Evolutionary conservation across 139 green algal species (phyloP).

Genomic region (Chloropicon primus): DNA sequence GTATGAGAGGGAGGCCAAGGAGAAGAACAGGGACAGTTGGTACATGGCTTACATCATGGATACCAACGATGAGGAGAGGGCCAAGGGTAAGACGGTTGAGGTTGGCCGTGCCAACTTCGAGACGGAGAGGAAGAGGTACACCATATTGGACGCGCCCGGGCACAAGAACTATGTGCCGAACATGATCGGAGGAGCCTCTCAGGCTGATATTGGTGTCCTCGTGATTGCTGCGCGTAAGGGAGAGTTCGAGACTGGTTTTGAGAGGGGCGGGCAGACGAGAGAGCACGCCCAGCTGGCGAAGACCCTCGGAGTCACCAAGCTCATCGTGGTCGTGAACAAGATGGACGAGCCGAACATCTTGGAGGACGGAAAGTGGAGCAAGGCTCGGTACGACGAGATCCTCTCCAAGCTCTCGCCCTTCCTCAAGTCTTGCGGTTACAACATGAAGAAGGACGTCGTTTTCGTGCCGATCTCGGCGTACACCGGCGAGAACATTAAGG

Average conservation of each 20-base stretch:
- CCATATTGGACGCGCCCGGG: constrained; percentile 35
- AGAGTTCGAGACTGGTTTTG: constrained; percentile 48
- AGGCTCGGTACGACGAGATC: constrained; percentile 81
- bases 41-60: constrained; percentile 99
- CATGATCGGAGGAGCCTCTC: constrained; percentile 39
- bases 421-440: constrained; percentile 65
- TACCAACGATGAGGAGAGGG: constrained; percentile 97
- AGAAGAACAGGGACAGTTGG: constrained; percentile 98
- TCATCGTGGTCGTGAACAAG: constrained; percentile 47
- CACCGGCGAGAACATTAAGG: constrained; percentile 78
- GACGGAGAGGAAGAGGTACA: constrained; percentile 39
- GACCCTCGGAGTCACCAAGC: constrained; percentile 38
- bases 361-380: constrained; percentile 52
- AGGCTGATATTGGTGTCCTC: constrained; percentile 39
- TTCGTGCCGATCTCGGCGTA: constrained; percentile 91
- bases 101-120: constrained; percentile 46
- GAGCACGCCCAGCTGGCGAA: constrained; percentile 47
- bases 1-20: constrained; percentile 97
- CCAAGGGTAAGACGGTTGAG: constrained; percentile 97
- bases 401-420: constrained; percentile 79
- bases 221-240: constrained; percentile 40
- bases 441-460: constrained; percentile 70
- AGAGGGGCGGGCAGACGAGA: constrained; percentile 37
- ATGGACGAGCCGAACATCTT: constrained; percentile 41
- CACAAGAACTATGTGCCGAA: constrained; percentile 53